Conservation (phyloP, 129 eudicot genomes). For the Flaveria sonorensis region DNA sequence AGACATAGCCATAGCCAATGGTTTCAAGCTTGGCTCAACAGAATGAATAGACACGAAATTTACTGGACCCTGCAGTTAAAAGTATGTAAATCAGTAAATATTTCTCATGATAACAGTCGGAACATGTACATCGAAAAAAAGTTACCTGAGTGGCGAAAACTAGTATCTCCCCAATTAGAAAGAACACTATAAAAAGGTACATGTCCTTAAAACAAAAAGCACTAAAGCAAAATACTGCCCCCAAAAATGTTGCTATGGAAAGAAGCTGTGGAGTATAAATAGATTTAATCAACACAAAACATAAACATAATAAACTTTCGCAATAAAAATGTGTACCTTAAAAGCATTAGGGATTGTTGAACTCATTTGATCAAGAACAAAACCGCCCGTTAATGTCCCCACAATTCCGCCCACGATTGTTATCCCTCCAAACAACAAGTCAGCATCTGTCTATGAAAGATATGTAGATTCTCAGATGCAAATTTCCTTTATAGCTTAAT, state of each 20-base stretch:
- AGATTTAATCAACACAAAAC: slow-evolving; percentile 12
- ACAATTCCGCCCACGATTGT: slow-evolving; percentile 74
- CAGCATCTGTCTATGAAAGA: slow-evolving; percentile 61
- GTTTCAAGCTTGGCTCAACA: slow-evolving; percentile 79
- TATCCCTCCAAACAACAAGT: slow-evolving; percentile 79
- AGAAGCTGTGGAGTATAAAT: slow-evolving; percentile 63
- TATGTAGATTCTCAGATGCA: neutral
- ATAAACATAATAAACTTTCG: neutral
- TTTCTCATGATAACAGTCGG: neutral
- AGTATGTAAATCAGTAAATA: neutral
- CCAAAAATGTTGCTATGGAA: slow-evolving; percentile 63
- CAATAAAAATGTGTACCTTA: slow-evolving; percentile 54
- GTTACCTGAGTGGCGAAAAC: slow-evolving; percentile 92
- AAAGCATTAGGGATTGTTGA: slow-evolving; percentile 86
- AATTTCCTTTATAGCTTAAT: neutral
- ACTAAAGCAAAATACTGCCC: slow-evolving; percentile 75
- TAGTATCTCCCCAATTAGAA: slow-evolving; percentile 78
- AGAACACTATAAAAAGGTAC: slow-evolving; percentile 54
- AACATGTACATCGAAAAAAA: neutral
- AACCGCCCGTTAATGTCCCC: slow-evolving; percentile 83
- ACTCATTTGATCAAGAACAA: slow-evolving; percentile 59
- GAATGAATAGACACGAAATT: slow-evolving; percentile 77
- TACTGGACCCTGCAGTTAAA: slow-evolving; percentile 79
- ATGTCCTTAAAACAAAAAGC: slow-evolving; percentile 78
- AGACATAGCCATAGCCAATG: slow-evolving; percentile 92